These are phyloP conservation scores for Staphylotrichum tortipilum DNA, from an alignment of 495 filamentous ascomycete genomes.

Conservation along the genomic window DNA sequence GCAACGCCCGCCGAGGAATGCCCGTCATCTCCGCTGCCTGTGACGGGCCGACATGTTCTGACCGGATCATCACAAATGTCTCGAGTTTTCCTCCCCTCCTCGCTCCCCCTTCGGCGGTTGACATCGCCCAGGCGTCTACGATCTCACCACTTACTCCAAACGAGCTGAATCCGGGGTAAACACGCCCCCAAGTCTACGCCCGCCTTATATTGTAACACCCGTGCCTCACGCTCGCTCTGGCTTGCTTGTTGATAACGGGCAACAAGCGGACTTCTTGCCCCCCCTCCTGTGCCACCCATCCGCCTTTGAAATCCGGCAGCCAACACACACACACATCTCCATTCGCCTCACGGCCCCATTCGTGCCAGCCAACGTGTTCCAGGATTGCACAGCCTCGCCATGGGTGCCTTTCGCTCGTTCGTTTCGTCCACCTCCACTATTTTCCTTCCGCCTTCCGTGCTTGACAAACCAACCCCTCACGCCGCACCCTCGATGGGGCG, in stretches of 20 bases:
- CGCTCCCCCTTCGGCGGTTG: no score
- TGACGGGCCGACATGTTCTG: conserved; percentile 1
- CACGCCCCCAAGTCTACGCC: not conserved
- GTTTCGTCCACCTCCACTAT: no score
- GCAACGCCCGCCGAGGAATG: not conserved
- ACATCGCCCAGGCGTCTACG: no score
- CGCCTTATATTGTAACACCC: conserved; percentile 8
- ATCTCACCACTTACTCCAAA: not conserved
- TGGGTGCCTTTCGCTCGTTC: no score
- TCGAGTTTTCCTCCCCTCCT: not conserved
- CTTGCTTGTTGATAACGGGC: no score
- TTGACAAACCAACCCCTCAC: no score
- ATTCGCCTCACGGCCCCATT: no score
- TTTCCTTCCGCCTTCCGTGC: no score
- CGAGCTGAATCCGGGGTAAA: not conserved
- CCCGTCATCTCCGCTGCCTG: conserved; percentile 6
- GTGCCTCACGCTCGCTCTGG: no score
- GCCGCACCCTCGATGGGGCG: not conserved
- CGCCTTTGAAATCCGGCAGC: not conserved
- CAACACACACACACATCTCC: no score
- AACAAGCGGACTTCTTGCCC: not conserved
- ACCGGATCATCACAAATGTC: conserved; percentile 7
- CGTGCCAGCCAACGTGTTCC: not conserved
- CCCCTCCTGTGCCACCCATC: not conserved
- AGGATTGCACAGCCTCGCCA: not conserved